Evolutionary conservation across 2,329 filamentous ascomycete species (phyloP).

Genomic region (Penicillium palitans): DNA sequence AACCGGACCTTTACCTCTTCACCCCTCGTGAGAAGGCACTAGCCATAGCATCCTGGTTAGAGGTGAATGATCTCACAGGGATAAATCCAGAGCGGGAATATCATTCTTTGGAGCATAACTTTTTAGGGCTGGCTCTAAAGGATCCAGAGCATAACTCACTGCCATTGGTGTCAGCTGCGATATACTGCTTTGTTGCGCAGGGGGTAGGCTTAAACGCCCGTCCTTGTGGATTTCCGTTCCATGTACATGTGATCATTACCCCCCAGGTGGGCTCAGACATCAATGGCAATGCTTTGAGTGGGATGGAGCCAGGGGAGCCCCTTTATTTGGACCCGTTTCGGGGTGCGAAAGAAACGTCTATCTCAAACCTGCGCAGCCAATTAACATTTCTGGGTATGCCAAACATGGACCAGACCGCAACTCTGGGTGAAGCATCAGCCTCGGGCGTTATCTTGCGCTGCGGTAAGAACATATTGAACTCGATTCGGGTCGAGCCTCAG

Average conservation of each 20-base stretch:
- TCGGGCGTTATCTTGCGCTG: slow-evolving; percentile 72
- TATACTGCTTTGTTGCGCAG: slow-evolving; percentile 78
- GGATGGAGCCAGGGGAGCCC: slow-evolving; percentile 40
- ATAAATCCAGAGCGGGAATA: slow-evolving; percentile 69
- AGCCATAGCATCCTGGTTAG: slow-evolving; percentile 68
- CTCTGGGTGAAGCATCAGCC: slow-evolving; percentile 64
- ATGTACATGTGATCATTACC: slow-evolving; percentile 78
- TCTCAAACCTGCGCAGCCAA: slow-evolving; percentile 58
- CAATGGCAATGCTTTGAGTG: slow-evolving; percentile 48
- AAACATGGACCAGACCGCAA: slow-evolving; percentile 44
- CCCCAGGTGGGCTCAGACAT: slow-evolving; percentile 62
- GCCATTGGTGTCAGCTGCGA: slow-evolving; percentile 81
- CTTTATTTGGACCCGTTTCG: slow-evolving; percentile 88
- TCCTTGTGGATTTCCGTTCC: slow-evolving; percentile 78
- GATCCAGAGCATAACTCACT: slow-evolving; percentile 74
- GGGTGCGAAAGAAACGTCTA: slow-evolving; percentile 64
- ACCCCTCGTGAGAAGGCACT: slow-evolving; percentile 68
- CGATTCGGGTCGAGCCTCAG: slow-evolving; percentile 57
- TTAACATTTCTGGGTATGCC: slow-evolving; percentile 56
- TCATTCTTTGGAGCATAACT: slow-evolving; percentile 79
- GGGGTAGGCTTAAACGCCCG: slow-evolving; percentile 73
- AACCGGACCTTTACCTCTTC: slow-evolving; percentile 56
- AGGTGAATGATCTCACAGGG: slow-evolving; percentile 67
- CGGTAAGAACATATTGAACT: slow-evolving; percentile 76
- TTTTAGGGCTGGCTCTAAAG: slow-evolving; percentile 78